Percentiles rank a stretch among this genome's conserved stretches.
Conservation (phyloP, 441 rosid species). For the Arabidopsis hybrid region DNA sequence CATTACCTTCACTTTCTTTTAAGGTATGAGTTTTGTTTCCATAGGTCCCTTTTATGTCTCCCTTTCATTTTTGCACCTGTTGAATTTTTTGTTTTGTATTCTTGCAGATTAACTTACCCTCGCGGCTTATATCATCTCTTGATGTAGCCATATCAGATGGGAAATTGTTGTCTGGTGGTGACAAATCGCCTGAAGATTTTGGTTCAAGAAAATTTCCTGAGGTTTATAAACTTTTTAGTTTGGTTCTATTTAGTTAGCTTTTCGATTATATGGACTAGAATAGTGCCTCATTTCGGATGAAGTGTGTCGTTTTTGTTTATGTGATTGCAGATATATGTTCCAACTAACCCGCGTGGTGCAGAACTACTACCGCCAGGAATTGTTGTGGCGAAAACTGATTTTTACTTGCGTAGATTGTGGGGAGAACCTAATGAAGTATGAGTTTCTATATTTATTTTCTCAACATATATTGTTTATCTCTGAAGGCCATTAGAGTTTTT, state of each 20-base stretch:
- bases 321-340: conserved; percentile 72
- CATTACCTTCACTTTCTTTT: conserved; percentile 68
- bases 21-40: conserved; percentile 54
- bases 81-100: conserved; percentile 25
- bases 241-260: background rate
- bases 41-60: background rate
- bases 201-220: conserved; percentile 49
- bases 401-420: conserved; percentile 87
- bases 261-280: background rate
- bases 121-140: conserved; percentile 56
- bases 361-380: conserved; percentile 89
- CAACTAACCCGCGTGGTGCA: conserved; percentile 93
- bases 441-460: background rate
- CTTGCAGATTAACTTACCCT: conserved; percentile 66
- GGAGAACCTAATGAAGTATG: conserved; percentile 95
- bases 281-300: conserved; percentile 8
- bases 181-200: conserved; percentile 46
- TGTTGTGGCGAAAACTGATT: conserved; percentile 75
- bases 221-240: conserved; percentile 41
- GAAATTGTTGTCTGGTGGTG: conserved; percentile 37
- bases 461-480: background rate
- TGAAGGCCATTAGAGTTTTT: background rate
- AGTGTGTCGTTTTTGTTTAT: conserved; percentile 25
- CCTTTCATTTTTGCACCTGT: background rate
- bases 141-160: conserved; percentile 50